phyloP scores from a whole-genome alignment of 805 yeast species.

The Lachancea mirantina region DNA sequence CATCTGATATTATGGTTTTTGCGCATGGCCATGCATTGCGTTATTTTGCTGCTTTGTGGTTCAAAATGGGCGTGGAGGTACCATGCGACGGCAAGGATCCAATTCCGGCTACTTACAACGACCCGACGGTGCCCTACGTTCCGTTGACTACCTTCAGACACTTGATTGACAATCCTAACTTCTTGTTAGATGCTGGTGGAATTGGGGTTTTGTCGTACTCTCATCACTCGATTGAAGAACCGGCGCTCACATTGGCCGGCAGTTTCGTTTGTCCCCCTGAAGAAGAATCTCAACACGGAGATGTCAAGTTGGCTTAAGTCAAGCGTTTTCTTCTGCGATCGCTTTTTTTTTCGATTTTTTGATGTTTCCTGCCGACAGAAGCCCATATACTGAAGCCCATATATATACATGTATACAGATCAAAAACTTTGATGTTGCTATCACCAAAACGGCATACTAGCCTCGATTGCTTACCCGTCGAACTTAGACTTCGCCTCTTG shows the following conservation, averaged over 20 bases:
- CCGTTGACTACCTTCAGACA: conserved; percentile 30
- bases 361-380: too few species aligned
- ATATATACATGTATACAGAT: not conserved
- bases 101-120: conserved; percentile 20
- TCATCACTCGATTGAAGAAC: conserved; percentile 77
- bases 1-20: conserved; percentile 72
- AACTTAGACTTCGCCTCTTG: conserved; percentile 4
- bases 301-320: too few species aligned
- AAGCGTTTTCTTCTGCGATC: too few species aligned
- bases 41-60: conserved; percentile 87
- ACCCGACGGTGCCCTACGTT: conserved; percentile 31
- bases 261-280: conserved; percentile 70
- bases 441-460: not conserved
- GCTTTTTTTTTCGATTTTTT: too few species aligned
- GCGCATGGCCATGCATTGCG: conserved; percentile 94
- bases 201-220: conserved; percentile 88
- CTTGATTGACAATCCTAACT: conserved; percentile 56
- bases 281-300: conserved; percentile 37
- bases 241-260: conserved; percentile 79
- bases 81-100: conserved; percentile 19
- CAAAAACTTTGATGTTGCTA: not conserved
- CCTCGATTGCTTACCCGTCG: conserved; percentile 5
- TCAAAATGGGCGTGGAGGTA: conserved; percentile 34
- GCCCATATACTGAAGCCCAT: too few species aligned
- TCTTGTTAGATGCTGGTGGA: conserved; percentile 90